A percentile compares a stretch with the other conserved stretches of the same genome.
phyloP scores from a whole-genome alignment of 805 yeast species.

The Kluyveromyces starmeri region DNA sequence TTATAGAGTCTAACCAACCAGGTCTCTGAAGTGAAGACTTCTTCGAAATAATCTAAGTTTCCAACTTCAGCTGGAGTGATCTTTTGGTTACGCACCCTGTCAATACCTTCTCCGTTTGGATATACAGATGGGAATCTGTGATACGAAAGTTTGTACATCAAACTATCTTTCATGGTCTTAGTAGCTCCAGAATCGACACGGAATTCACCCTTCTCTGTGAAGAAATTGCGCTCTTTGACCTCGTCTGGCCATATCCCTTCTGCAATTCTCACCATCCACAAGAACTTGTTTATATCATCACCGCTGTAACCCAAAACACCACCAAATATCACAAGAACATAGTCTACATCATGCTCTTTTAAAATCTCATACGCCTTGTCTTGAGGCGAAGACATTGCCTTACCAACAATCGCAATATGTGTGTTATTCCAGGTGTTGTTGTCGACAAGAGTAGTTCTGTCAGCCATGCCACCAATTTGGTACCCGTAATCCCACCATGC shows the following conservation, averaged over 20 bases:
- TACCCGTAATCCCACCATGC: conserved; percentile 99
- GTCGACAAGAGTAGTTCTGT: conserved; percentile 94
- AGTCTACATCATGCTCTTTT: conserved; percentile 89
- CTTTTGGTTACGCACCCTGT: conserved; percentile 82
- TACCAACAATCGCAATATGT: conserved; percentile 98
- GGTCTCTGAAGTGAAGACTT: conserved; percentile 90
- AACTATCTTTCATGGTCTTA: conserved; percentile 74
- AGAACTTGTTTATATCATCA: conserved; percentile 90
- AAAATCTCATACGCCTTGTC: conserved; percentile 82
- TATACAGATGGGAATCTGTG: conserved; percentile 73
- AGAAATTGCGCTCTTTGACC: conserved; percentile 73
- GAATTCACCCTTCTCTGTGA: conserved; percentile 81
- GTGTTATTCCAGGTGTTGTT: conserved; percentile 99
- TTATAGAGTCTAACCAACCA: conserved; percentile 94
- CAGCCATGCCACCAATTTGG: conserved; percentile 99
- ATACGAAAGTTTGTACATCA: conserved; percentile 92
- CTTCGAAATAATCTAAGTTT: conserved; percentile 72
- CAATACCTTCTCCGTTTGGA: conserved; percentile 50
- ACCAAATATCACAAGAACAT: conserved; percentile 87
- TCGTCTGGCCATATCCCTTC: conserved; percentile 99
- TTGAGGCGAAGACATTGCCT: conserved; percentile 89
- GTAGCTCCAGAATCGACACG: conserved; percentile 78
- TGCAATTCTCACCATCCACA: conserved; percentile 99
- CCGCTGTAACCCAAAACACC: conserved; percentile 91
- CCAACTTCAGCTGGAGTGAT: conserved; percentile 45